Conservation (phyloP, 2,329 filamentous ascomycete genomes). For the Hypoxylon sp. region DNA sequence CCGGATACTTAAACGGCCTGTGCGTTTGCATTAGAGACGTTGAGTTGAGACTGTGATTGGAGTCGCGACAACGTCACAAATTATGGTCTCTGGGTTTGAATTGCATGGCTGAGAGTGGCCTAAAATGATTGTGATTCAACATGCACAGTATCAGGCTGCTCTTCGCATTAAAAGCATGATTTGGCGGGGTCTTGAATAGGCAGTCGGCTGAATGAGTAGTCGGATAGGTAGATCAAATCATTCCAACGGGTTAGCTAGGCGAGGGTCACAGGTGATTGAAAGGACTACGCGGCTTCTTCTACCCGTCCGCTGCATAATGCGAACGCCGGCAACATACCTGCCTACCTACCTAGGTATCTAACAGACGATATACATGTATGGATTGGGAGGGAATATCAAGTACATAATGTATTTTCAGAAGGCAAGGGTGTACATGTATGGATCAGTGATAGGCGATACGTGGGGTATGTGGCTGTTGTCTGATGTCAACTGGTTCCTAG, state of each 20-base stretch:
- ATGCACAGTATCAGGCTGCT: constrained; percentile 2
- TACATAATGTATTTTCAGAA: background rate
- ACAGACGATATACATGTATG: background rate
- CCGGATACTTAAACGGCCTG: constrained; percentile 43
- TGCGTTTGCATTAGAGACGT: constrained; percentile 45
- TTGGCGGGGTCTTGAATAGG: constrained; percentile 4
- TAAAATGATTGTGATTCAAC: background rate
- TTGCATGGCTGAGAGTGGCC: constrained; percentile 2
- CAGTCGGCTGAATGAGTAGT: constrained; percentile 14
- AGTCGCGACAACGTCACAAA: constrained; percentile 12
- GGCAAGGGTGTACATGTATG: constrained; percentile 9
- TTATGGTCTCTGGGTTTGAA: background rate
- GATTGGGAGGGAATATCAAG: background rate
- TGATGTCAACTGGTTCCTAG: background rate
- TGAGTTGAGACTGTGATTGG: constrained; percentile 1
- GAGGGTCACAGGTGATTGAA: constrained; percentile 18
- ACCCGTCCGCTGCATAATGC: constrained; percentile 24
- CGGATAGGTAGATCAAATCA: constrained; percentile 9
- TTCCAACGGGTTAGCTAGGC: constrained; percentile 10
- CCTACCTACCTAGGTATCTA: background rate
- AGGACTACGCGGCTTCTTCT: constrained; percentile 28
- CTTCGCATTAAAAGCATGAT: constrained; percentile 15
- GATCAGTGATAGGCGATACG: constrained; percentile 13
- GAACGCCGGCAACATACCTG: constrained; percentile 1
- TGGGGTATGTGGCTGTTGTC: constrained; percentile 17